Conservation (phyloP, 2,329 filamentous ascomycete genomes). For the Dactylonectria macrodidyma region DNA sequence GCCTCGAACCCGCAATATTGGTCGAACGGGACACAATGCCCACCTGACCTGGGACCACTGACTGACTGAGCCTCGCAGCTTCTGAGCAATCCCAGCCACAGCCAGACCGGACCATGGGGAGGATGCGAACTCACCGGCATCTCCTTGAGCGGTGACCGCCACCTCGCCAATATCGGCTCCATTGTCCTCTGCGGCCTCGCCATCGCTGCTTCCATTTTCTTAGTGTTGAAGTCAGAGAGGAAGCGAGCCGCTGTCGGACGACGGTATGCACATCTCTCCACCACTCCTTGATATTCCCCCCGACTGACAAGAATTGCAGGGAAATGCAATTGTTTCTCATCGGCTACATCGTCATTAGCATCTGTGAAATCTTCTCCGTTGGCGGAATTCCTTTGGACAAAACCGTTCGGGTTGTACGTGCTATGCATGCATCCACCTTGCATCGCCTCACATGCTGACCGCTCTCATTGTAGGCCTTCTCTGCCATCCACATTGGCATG, state of each 20-base stretch:
- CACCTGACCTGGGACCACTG: slow-evolving; percentile 24
- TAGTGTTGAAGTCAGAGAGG: slow-evolving; percentile 86
- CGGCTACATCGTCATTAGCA: slow-evolving; percentile 87
- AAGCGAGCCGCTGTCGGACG: slow-evolving; percentile 96
- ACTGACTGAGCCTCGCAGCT: slow-evolving; percentile 47
- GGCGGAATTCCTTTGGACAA: slow-evolving; percentile 86
- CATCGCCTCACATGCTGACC: slow-evolving; percentile 37
- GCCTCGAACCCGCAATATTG: slow-evolving; percentile 28
- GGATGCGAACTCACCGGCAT: slow-evolving; percentile 87
- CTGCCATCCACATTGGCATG: slow-evolving; percentile 89
- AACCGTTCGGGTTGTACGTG: slow-evolving; percentile 79
- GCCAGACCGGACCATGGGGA: slow-evolving; percentile 72
- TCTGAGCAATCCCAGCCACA: slow-evolving; percentile 72
- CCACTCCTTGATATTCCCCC: background rate
- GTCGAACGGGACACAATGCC: slow-evolving; percentile 39
- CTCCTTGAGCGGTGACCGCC: slow-evolving; percentile 72
- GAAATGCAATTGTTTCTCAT: slow-evolving; percentile 97
- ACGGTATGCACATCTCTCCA: slow-evolving; percentile 69
- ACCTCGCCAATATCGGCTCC: slow-evolving; percentile 91
- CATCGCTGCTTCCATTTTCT: slow-evolving; percentile 75
- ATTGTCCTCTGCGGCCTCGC: slow-evolving; percentile 87
- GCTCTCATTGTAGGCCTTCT: slow-evolving; percentile 76
- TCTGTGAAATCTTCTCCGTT: slow-evolving; percentile 97
- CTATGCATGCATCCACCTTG: background rate
- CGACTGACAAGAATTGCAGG: slow-evolving; percentile 61